Conservation (phyloP, 163 green algal genomes). For the Trebouxiophyceae sp. region DNA sequence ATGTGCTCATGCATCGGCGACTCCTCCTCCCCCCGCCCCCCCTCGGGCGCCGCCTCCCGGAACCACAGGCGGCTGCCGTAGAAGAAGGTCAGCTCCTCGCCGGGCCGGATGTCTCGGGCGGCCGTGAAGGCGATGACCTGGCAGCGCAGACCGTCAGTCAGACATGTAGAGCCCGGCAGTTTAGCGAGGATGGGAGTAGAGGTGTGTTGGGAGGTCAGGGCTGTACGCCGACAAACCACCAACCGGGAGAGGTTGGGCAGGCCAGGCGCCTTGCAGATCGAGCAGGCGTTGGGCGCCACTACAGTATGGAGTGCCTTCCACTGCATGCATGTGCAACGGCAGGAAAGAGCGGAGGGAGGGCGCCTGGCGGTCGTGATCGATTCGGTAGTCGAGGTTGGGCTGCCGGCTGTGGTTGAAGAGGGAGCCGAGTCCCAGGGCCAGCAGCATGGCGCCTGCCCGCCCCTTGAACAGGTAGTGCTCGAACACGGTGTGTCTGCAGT, state of each 20-base stretch:
- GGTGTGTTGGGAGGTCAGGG: too few species aligned
- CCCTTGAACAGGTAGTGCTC: slow-evolving; percentile 28
- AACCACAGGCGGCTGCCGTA: slow-evolving; percentile 31
- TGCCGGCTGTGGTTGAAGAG: slow-evolving; percentile 26
- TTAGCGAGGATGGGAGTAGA: too few species aligned
- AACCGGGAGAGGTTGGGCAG: too few species aligned
- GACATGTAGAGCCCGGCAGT: too few species aligned
- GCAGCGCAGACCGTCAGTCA: too few species aligned
- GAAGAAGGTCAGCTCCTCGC: slow-evolving; percentile 25
- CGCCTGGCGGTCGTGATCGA: slow-evolving; percentile 6
- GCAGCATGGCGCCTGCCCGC: slow-evolving; percentile 6
- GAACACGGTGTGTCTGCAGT: slow-evolving; percentile 20
- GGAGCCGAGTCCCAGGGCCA: slow-evolving; percentile 18
- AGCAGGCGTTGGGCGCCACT: too few species aligned
- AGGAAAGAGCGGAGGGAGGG: too few species aligned
- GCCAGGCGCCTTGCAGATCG: too few species aligned
- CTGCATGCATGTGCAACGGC: too few species aligned
- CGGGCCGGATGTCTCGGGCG: not conserved
- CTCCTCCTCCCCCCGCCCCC: not conserved
- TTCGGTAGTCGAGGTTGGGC: slow-evolving; percentile 29
- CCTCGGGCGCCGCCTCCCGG: slow-evolving; percentile 4
- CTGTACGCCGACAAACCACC: too few species aligned
- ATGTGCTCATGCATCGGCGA: slow-evolving; percentile 16
- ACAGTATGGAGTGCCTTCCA: too few species aligned
- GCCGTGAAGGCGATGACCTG: too few species aligned